A percentile compares a stretch with the other conserved stretches of the same genome.
Evolutionary conservation across 768 basidiomycete species (phyloP).

Genomic region (Dentipellis fragilis): DNA sequence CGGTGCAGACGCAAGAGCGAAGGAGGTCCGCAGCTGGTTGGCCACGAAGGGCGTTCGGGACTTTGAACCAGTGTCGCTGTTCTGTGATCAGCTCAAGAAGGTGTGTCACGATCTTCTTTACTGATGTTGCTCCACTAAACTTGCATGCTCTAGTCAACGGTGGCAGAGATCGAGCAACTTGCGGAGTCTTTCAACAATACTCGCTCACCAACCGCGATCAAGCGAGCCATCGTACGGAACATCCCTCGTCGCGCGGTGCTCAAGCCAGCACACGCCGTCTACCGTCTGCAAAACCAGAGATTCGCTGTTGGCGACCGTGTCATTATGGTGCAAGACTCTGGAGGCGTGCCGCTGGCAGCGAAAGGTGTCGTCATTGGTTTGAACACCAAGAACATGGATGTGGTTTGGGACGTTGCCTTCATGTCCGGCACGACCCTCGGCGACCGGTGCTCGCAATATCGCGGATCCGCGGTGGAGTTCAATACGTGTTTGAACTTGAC

Average conservation of each 20-base stretch:
- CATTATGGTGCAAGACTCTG: conserved; percentile 92
- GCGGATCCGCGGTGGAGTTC: conserved; percentile 83
- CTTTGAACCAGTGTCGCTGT: conserved; percentile 87
- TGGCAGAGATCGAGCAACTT: conserved; percentile 66
- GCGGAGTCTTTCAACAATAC: conserved; percentile 58
- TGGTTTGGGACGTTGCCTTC: conserved; percentile 93
- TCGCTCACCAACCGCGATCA: conserved; percentile 57
- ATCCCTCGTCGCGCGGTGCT: conserved; percentile 90
- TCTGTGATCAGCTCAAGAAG: conserved; percentile 86
- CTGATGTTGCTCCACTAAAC: neutral
- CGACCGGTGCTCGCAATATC: conserved; percentile 88
- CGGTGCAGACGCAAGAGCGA: conserved; percentile 61
- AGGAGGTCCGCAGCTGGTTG: conserved; percentile 79
- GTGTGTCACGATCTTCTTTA: conserved; percentile 26
- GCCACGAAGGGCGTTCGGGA: conserved; percentile 79
- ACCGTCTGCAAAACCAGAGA: conserved; percentile 80
- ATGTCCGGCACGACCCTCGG: conserved; percentile 85
- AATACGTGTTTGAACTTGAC: conserved; percentile 85
- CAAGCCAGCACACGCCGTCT: conserved; percentile 84
- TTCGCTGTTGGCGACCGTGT: conserved; percentile 91
- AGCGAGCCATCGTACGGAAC: conserved; percentile 87
- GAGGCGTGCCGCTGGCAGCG: conserved; percentile 79
- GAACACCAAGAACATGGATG: conserved; percentile 81
- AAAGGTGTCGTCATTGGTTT: conserved; percentile 94
- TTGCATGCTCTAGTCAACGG: conserved; percentile 46